Conservation (phyloP, 179 eudicot genomes). For the Vitellaria paradoxa region DNA sequence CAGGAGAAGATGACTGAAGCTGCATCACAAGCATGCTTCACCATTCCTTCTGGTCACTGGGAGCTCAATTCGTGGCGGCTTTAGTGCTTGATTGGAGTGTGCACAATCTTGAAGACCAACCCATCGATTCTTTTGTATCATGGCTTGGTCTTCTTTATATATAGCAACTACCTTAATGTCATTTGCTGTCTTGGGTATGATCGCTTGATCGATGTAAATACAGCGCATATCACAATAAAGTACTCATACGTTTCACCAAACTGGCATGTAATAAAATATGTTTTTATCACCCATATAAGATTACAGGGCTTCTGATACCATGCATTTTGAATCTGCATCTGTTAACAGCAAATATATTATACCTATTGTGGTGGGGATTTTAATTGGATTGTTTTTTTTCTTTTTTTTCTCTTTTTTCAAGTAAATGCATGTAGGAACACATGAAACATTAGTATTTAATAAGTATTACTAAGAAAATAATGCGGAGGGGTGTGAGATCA, state of each 20-base stretch:
- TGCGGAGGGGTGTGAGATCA: too few species aligned
- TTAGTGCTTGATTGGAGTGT: constrained; percentile 40
- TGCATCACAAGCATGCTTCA: constrained; percentile 68
- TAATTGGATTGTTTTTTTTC: too few species aligned
- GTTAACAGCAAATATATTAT: not conserved
- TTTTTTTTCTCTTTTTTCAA: too few species aligned
- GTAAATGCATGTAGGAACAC: too few species aligned
- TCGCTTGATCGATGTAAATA: constrained; percentile 7
- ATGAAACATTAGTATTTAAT: too few species aligned
- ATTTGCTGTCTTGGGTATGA: not conserved
- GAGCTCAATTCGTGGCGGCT: constrained; percentile 81
- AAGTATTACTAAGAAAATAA: too few species aligned
- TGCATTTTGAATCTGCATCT: not conserved
- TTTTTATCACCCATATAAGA: too few species aligned
- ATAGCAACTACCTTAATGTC: not conserved
- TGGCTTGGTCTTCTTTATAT: not conserved
- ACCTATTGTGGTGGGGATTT: too few species aligned
- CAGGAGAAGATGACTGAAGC: constrained; percentile 73
- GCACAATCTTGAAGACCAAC: not conserved
- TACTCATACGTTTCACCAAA: not conserved
- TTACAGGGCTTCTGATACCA: too few species aligned
- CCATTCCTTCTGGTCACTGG: constrained; percentile 47
- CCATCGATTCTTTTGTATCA: too few species aligned
- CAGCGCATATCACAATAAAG: not conserved
- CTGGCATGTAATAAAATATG: too few species aligned